A percentile compares a stretch with the other conserved stretches of the same genome.
These are phyloP conservation scores for Curvularia spicifera DNA, from an alignment of 2,329 filamentous ascomycete genomes.

Conservation along the genomic window DNA sequence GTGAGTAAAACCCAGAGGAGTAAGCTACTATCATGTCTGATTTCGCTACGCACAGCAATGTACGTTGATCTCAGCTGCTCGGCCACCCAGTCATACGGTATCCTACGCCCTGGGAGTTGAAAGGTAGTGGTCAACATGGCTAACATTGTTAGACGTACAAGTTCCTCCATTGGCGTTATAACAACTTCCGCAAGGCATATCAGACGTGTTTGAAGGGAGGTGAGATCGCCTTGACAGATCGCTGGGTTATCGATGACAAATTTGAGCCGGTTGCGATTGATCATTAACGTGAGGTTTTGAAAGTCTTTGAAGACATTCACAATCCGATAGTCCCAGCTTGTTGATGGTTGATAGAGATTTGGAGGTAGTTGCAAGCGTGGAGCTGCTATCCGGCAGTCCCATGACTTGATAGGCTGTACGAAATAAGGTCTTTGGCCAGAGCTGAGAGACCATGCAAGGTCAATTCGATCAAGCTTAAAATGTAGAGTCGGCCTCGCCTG, in stretches of 20 bases:
- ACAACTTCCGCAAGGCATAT: not conserved
- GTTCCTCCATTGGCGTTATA: not conserved
- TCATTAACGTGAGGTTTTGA: not conserved
- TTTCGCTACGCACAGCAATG: not conserved
- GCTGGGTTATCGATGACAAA: not conserved
- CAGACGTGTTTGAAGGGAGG: not conserved
- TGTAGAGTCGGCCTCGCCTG: not conserved
- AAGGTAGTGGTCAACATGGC: slow-evolving; percentile 1
- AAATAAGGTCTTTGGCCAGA: slow-evolving; percentile 1
- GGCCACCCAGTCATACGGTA: not conserved
- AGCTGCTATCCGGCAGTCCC: not conserved
- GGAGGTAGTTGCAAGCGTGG: not conserved
- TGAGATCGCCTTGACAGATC: not conserved
- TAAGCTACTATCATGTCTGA: not conserved
- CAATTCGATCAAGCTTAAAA: not conserved
- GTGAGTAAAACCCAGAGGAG: not conserved
- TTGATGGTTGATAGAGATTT: not conserved
- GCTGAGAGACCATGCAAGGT: not conserved
- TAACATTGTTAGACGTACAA: not conserved
- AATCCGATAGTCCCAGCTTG: slow-evolving; percentile 1
- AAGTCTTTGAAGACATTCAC: not conserved
- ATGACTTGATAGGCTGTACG: not conserved
- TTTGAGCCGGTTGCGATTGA: slow-evolving; percentile 1
- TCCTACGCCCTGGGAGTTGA: not conserved
- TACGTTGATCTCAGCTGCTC: not conserved